Percentiles rank a stretch among this genome's conserved stretches.
Evolutionary conservation across 768 basidiomycete species (phyloP).

Genomic region (Leccinum broughii): DNA sequence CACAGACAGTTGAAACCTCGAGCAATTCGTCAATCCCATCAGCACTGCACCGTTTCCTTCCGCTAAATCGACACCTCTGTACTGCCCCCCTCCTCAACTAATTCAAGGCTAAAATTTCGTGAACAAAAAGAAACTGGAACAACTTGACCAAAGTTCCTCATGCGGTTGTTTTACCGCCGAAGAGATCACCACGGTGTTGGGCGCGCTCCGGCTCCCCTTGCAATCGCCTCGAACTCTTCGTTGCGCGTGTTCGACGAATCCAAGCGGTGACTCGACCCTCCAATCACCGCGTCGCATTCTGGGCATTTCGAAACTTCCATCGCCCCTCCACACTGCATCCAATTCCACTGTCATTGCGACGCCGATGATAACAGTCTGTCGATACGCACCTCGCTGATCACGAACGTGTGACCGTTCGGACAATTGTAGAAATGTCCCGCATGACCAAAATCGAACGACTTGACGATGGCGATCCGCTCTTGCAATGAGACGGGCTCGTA

Average conservation of each 20-base stretch:
- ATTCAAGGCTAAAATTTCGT: neutral
- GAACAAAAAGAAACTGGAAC: neutral
- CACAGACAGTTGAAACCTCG: no score
- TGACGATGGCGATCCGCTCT: constrained; percentile 52
- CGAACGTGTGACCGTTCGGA: constrained; percentile 61
- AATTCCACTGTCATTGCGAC: neutral
- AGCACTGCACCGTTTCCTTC: neutral
- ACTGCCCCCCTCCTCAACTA: neutral
- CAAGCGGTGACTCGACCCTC: constrained; percentile 47
- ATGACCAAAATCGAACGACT: constrained; percentile 51
- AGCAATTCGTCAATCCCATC: neutral
- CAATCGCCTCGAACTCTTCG: constrained; percentile 48
- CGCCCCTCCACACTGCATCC: constrained; percentile 57
- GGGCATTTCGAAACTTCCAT: constrained; percentile 49
- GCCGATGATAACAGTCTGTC: neutral
- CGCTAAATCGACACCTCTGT: neutral
- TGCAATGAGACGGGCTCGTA: constrained; percentile 54
- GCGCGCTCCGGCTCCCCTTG: constrained; percentile 30
- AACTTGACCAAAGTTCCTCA: neutral
- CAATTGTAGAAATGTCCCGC: constrained; percentile 52
- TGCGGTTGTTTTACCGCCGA: neutral
- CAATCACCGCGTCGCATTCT: constrained; percentile 57
- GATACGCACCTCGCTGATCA: constrained; percentile 50
- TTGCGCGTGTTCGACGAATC: constrained; percentile 44
- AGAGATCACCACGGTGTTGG: constrained; percentile 21